Base-by-base conservation (phyloP, 2,329 filamentous ascomycete species). In the Monilinia vaccinii-corymbosi region DNA sequence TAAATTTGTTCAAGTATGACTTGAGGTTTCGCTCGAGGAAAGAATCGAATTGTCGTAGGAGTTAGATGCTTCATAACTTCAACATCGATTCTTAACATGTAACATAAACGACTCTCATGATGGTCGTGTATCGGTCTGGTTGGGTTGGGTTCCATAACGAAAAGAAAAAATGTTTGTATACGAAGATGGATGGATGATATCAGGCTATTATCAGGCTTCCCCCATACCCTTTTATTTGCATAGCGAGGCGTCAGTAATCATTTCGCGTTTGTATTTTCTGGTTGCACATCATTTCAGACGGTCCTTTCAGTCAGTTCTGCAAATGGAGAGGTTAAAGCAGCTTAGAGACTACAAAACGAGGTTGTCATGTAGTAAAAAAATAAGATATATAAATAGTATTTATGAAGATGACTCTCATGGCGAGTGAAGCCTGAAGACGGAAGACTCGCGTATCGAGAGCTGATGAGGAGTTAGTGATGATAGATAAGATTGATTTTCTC, bases 1-100 rank as follows among this genome's bases (percentile, higher is more conserved):
- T 53, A 53, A 18, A 44, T 44, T 13, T 44, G 25, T 25, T 52
- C 85, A 51, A 67, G 34, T 45, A 67, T 75, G 25, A 32, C 36
- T 47, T 55, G 42, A 48, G 34, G 48, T n/a, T 42, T n/a, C 32
- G 10, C 36, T 45, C 28, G 36, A 53, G 31, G 25, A 21, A 57
- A 58, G 46, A 23, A 48, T 58, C n/a, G 45, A 57, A 53, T 38
- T 53, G n/a, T 21, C 40, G 60, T 40, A 16, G 34, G 11, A 36
- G 34, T 51, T 23, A 28, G 44, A 59, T 45, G 50, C 48, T 48
- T 51, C 56, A 48, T 44, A 49, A 36, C 23, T 42, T 40, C 44
- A 45, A 28, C 13, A 31, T 23, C 16, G 31, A 50, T 42, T 47
- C 58, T 38, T 23, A 31, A 60, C 18, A 21, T 42, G 21, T 57